Base-by-base conservation (phyloP, 2,329 filamentous ascomycete genomes). In the Gliomastix tumulicola region DNA sequence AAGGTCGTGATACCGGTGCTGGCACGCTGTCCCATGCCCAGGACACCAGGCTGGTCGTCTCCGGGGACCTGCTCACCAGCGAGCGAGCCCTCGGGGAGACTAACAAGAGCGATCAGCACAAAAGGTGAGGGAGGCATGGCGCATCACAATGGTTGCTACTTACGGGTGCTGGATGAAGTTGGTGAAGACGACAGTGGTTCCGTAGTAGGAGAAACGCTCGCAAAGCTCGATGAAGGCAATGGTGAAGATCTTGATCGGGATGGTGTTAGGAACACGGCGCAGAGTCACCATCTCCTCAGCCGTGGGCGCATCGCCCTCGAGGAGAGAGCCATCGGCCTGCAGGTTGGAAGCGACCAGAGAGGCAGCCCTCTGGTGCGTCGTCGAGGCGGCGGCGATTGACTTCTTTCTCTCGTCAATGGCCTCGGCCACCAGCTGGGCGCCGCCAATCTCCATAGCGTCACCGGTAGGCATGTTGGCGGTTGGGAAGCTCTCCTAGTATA, bases 111-210 rank as follows among this genome's bases (percentile, higher is more conserved):
- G n/a, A n/a, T n/a, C n/a, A n/a, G n/a, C n/a, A n/a, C n/a, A n/a
- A n/a, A n/a, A n/a, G n/a, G n/a, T n/a, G n/a, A n/a, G n/a, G n/a
- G 90, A 97, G 55, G 69, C 75, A 36, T 94, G 84, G 79, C 92
- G 97, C 55, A 88, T 90, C 22, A 95, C 86, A 56, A 97, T 98
- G 92, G 92, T 97, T 35, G 85, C 89, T 10, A 90, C 97, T 56
- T 98, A 98, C 11, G 25, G 25, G 25, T n/a, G 17, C 25, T 28
- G 25, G 25, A 28, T 13, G 10, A n/a, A 28, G 10, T 28, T 28
- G 25, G n/a, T 28, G 25, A 28, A 79, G 27, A 83, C 69, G 28
- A 74, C 69, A 10, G 72, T 74, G 6, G 74, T 76, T 22, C 82
- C 82, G 47, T 85, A 85, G 65, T 84, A 87, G 4, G 76, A 80